Conservation (phyloP, 2,329 filamentous ascomycete genomes). For the Fusarium mundagurra region DNA sequence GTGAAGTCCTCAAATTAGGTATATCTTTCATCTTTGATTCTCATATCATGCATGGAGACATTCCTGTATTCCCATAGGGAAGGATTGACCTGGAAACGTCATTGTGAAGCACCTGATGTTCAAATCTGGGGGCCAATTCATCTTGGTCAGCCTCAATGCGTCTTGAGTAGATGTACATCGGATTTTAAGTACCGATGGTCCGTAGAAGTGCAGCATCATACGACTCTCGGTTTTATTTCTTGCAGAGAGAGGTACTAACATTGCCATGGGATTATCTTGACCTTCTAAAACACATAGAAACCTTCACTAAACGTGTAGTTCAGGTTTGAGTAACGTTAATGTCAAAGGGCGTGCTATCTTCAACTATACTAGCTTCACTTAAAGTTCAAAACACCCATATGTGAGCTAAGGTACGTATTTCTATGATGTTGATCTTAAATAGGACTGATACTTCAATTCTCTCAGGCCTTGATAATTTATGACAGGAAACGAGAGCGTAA, state of each 20-base stretch:
- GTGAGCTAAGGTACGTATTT: accelerated
- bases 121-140: neutral
- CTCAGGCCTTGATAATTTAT: accelerated
- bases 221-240: neutral
- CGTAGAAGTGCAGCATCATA: neutral
- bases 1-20: neutral
- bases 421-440: accelerated
- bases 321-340: neutral
- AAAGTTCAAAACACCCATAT: accelerated
- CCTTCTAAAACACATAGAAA: neutral
- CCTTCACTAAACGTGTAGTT: too few relatives aligned
- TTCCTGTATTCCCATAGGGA: neutral
- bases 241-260: accelerated
- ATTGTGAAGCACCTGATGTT: neutral
- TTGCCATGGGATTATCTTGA: neutral
- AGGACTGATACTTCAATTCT: neutral
- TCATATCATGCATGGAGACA: neutral
- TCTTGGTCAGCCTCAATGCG: neutral
- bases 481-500: neutral
- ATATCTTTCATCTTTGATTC: neutral
- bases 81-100: neutral
- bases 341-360: accelerated
- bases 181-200: neutral
- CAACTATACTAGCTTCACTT: accelerated
- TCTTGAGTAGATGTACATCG: neutral